These are phyloP conservation scores for Euclidium syriacum DNA, from an alignment of 345 rosid species.

Conservation along the genomic window DNA sequence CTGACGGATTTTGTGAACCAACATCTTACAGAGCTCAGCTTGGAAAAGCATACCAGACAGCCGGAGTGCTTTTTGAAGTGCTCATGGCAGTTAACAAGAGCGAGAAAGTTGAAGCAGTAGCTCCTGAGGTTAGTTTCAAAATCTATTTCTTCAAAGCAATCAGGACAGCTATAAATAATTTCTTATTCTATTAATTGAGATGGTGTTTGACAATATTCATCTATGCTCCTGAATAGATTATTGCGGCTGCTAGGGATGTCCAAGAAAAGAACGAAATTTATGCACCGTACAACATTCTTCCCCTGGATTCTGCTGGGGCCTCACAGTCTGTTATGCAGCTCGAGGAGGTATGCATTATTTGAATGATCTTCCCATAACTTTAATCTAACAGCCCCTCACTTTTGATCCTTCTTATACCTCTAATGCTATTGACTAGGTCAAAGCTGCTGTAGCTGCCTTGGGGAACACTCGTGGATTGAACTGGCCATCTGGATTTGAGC, in stretches of 20 bases:
- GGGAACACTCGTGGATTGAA: constrained; percentile 79
- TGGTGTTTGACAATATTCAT: constrained; percentile 4
- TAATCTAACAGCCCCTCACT: background rate
- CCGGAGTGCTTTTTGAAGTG: constrained; percentile 97
- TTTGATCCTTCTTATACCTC: constrained; percentile 10
- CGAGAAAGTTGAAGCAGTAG: constrained; percentile 99
- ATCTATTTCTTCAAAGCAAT: constrained; percentile 4
- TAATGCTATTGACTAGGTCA: constrained; percentile 50
- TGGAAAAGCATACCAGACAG: constrained; percentile 97
- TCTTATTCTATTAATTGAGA: background rate
- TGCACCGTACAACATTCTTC: constrained; percentile 95
- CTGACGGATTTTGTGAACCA: constrained; percentile 11
- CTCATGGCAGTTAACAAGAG: constrained; percentile 95
- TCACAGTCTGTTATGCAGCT: constrained; percentile 92
- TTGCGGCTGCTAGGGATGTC: constrained; percentile 95
- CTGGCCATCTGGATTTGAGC: constrained; percentile 87
- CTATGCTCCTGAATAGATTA: constrained; percentile 54
- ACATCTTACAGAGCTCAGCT: constrained; percentile 82
- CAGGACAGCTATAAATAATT: background rate
- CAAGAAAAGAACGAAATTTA: constrained; percentile 97
- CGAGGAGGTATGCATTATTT: constrained; percentile 59
- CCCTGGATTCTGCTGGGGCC: constrained; percentile 93
- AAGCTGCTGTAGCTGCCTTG: constrained; percentile 92
- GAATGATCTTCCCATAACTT: background rate
- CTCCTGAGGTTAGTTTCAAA: constrained; percentile 76